Base-by-base conservation (phyloP, 2,329 filamentous ascomycete species). In the Colletotrichum theobromicola region DNA sequence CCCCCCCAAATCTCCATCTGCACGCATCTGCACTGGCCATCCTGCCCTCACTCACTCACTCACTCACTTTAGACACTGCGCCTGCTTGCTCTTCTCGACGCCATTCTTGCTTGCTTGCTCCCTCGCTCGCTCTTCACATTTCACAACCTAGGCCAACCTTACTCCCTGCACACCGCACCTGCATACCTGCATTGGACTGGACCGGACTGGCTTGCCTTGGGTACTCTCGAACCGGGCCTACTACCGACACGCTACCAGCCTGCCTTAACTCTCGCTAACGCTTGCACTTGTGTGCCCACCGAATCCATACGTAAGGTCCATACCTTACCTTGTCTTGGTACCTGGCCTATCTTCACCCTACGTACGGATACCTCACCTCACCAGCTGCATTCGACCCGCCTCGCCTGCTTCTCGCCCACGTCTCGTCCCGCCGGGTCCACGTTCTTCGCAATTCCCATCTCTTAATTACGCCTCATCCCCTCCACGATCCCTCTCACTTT, bases 391-490 rank as follows among this genome's bases (percentile, higher is more conserved):
- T 46, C 18, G 37, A 46, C 37, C 37, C 37, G 37, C 37, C 37
- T 42, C 37, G 26, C 28, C 62, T 53, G 42, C 18, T 34, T n/a
- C 28, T 65, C 37, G n/a, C n/a, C n/a, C n/a, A n/a, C n/a, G 42
- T 65, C 46, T 58, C 53, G 62, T 53, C 69, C 55, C 63, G 58
- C 65, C 60, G 28, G 65, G 65, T 61, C 61, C 37, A 46, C 37
- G 37, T n/a, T 46, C 28, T 37, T 26, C 18, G 50, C 21, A 46
- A 35, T 37, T 32, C n/a, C 26, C 58, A 60, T 57, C 60, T 62
- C 71, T 74, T 70, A 74, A 70, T 66, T 70, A 32, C 67, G 61
- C 67, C 60, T 32, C 62, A 15, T n/a, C 61, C 60, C 53, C 35
- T 30, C 37, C 18, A 46, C 37, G 37, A 46, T 46, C 35, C 26